A percentile compares a stretch with the other conserved stretches of the same genome.
phyloP scores from a whole-genome alignment of 805 yeast species.

The Metschnikowia peoriensis region DNA sequence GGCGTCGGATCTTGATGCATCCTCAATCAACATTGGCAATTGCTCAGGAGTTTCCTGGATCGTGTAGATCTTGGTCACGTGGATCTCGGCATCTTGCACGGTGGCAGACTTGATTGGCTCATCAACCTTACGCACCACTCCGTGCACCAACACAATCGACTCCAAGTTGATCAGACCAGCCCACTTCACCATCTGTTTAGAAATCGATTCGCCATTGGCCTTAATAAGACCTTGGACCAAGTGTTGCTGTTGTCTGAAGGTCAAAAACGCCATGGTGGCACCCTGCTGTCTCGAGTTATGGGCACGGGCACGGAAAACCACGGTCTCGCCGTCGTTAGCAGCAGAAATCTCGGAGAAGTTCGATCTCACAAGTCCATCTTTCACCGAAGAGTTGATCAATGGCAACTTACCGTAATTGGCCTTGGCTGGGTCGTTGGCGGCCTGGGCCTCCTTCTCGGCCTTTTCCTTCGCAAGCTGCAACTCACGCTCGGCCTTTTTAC shows the following conservation, averaged over 20 bases:
- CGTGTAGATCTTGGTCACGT: slow-evolving; percentile 67
- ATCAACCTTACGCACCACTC: slow-evolving; percentile 77
- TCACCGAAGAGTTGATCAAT: slow-evolving; percentile 70
- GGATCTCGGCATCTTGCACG: slow-evolving; percentile 85
- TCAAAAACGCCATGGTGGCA: slow-evolving; percentile 86
- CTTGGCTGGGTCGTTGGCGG: slow-evolving; percentile 81
- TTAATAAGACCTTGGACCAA: slow-evolving; percentile 73
- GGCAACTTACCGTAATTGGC: slow-evolving; percentile 89
- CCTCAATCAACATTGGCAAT: slow-evolving; percentile 93
- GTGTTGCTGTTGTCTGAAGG: slow-evolving; percentile 95
- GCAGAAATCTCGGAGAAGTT: slow-evolving; percentile 56
- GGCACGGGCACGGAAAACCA: slow-evolving; percentile 88
- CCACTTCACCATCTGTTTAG: slow-evolving; percentile 98
- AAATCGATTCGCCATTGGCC: slow-evolving; percentile 47
- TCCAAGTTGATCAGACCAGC: slow-evolving; percentile 82
- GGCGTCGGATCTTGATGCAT: slow-evolving; percentile 91
- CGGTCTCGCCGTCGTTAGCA: slow-evolving; percentile 68
- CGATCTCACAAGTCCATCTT: slow-evolving; percentile 65
- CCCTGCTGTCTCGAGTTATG: slow-evolving; percentile 95
- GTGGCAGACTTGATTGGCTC: slow-evolving; percentile 90
- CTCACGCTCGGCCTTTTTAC: slow-evolving; percentile 90
- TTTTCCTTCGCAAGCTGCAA: slow-evolving; percentile 83
- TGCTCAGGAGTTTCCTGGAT: slow-evolving; percentile 88
- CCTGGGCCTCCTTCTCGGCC: slow-evolving; percentile 69
- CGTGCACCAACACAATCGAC: slow-evolving; percentile 88